phyloP scores from a whole-genome alignment of 208 protist species.

The Strigomonas galati region DNA sequence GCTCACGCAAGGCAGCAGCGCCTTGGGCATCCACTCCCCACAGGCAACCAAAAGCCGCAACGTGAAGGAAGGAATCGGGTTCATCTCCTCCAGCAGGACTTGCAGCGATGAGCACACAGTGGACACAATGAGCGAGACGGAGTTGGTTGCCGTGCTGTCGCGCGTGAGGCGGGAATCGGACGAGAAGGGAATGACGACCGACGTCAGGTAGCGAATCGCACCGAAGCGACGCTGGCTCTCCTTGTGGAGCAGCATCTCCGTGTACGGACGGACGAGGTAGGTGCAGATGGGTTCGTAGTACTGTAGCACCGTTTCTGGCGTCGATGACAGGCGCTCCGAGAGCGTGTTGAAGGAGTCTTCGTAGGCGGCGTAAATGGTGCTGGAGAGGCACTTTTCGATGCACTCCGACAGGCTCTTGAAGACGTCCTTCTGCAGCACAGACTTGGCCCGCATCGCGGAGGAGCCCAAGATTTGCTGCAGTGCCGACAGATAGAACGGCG shows the following conservation, averaged over 20 bases:
- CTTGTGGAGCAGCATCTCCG: slow-evolving; percentile 52
- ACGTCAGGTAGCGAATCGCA: slow-evolving; percentile 69
- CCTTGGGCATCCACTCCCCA: slow-evolving; percentile 44
- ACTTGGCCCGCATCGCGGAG: slow-evolving; percentile 34
- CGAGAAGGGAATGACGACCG: slow-evolving; percentile 47
- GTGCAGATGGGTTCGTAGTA: slow-evolving; percentile 49
- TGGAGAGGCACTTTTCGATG: slow-evolving; percentile 64
- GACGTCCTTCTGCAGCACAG: slow-evolving; percentile 42
- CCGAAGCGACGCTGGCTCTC: slow-evolving; percentile 54
- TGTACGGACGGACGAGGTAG: slow-evolving; percentile 53
- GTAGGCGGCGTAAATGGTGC: slow-evolving; percentile 52
- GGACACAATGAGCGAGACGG: slow-evolving; percentile 28
- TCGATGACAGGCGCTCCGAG: slow-evolving; percentile 58
- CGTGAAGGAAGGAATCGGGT: slow-evolving; percentile 81
- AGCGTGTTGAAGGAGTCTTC: slow-evolving; percentile 65
- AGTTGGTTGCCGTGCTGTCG: slow-evolving; percentile 17
- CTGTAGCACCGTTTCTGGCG: slow-evolving; percentile 33
- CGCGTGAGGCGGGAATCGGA: slow-evolving; percentile 21
- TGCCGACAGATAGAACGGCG: slow-evolving; percentile 35
- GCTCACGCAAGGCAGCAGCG: slow-evolving; percentile 32
- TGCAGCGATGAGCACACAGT: slow-evolving; percentile 38
- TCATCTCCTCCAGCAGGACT: slow-evolving; percentile 59
- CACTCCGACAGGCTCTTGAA: slow-evolving; percentile 63
- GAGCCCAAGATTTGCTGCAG: slow-evolving; percentile 59
- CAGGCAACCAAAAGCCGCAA: slow-evolving; percentile 77